Base-by-base conservation (phyloP, 495 filamentous ascomycete genomes). In the Penicillium lagena region DNA sequence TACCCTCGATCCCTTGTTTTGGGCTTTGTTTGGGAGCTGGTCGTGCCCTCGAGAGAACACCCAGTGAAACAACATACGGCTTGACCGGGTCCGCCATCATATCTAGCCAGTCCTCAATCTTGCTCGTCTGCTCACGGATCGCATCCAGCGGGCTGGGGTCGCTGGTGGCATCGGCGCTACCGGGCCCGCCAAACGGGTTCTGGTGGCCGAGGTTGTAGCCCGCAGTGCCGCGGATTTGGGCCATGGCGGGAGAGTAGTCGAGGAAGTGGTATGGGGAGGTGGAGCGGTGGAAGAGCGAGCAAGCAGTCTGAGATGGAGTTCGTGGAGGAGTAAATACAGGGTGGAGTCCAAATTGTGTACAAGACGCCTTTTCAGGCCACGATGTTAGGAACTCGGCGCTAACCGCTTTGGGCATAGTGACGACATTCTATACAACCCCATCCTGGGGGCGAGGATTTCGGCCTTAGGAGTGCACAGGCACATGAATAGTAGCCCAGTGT, bases 101-200 rank as follows among this genome's bases (percentile, higher is more conserved):
- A 63, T 98, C 93, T 62, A 98, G 66, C 68, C 87, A 75, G 62
- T 98, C 93, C 70, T 98, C 93, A 52, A 98, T 94, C 76, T 95
- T 96, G 79, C 85, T 95, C 29, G 93, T 97, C 64, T 97, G 89
- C 67, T 88, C 83, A 40, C 93, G 79, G 54, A 98, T 91, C 36
- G 85, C 76, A 64, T 96, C 94, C 38, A 98, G 80, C 39, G 93
- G 86, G 70, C 87, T 91, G 28, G 87, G 83, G 55, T 93, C 87
- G 66, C 71, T 79, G 46, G 78, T 72, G 48, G 78, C 73, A 55
- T 79, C 76, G 60, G 72, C 72, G 60, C 79, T 69, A 56, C 76
- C 70, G 37, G 81, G 76, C 29, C 74, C 78, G 34, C 84, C 85
- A 54, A 91, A 93, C 42, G 82, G 77, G 59, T 77, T 81, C 54